A percentile compares a stretch with the other conserved stretches of the same genome.
Conservation (phyloP, 345 rosid species). For the Heritiera fomes region DNA sequence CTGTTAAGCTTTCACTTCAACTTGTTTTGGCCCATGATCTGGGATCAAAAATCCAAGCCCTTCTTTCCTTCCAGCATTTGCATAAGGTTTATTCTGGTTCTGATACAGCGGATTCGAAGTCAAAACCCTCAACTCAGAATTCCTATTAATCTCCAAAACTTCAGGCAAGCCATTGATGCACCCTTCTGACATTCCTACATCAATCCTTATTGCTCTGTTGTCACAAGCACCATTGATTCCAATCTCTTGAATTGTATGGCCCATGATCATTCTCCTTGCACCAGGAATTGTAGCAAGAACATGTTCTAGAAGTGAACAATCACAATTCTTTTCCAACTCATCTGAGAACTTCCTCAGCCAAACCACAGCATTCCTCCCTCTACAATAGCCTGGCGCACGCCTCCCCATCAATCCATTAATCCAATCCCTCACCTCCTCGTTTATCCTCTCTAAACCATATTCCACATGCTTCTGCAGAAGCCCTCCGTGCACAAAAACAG, state of each 20-base stretch:
- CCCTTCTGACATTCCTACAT: conserved; percentile 90
- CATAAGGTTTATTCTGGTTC: conserved; percentile 30
- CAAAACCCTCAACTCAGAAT: conserved; percentile 54
- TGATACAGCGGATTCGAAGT: conserved; percentile 24
- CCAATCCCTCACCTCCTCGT: conserved; percentile 81
- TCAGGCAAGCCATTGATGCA: conserved; percentile 75
- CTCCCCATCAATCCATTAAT: conserved; percentile 55
- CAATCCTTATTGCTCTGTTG: conserved; percentile 74
- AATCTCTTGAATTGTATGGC: conserved; percentile 76
- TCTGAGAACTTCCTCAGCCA: conserved; percentile 87
- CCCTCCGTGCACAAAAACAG: conserved; percentile 88
- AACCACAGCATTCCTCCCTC: conserved; percentile 65
- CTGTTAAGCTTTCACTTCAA: conserved; percentile 58
- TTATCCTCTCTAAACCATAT: conserved; percentile 78
- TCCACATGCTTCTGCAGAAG: conserved; percentile 64
- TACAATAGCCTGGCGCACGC: conserved; percentile 48
- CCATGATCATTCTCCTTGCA: conserved; percentile 91
- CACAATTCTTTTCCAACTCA: conserved; percentile 54
- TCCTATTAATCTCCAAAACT: conserved; percentile 70
- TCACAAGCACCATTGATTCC: conserved; percentile 74
- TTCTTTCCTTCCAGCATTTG: conserved; percentile 36
- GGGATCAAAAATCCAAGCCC: conserved; percentile 51
- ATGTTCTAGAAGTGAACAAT: conserved; percentile 75
- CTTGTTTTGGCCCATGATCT: conserved; percentile 43
- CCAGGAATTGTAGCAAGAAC: conserved; percentile 84